Conservation (phyloP, 2,329 filamentous ascomycete genomes). For the Colletotrichum viniferum region DNA sequence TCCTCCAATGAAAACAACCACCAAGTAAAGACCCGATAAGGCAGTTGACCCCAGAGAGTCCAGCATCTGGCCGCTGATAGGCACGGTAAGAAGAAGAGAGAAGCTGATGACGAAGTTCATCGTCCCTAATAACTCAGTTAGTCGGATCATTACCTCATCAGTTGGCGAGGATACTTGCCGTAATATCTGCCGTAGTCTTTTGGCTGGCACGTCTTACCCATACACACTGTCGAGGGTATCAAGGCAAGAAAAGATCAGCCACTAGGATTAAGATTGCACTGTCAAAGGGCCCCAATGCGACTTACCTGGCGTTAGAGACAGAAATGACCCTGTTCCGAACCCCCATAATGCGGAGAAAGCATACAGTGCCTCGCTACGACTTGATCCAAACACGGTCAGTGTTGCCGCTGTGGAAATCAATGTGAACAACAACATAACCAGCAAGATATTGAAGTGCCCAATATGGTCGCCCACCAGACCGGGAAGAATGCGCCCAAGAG, state of each 20-base stretch:
- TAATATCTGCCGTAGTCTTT: conserved; percentile 42
- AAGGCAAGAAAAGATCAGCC: not conserved
- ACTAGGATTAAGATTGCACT: not conserved
- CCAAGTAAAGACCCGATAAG: conserved; percentile 50
- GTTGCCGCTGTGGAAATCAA: conserved; percentile 42
- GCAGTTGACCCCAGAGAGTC: conserved; percentile 45
- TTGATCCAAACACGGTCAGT: conserved; percentile 49
- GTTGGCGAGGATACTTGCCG: not conserved
- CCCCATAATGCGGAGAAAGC: conserved; percentile 50
- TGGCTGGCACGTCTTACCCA: conserved; percentile 49
- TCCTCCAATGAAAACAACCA: conserved; percentile 39
- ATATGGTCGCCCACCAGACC: conserved; percentile 45
- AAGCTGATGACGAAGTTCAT: conserved; percentile 50
- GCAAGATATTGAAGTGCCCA: conserved; percentile 50
- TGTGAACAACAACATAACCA: conserved; percentile 24
- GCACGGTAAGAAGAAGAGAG: conserved; percentile 47
- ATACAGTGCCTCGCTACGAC: conserved; percentile 42
- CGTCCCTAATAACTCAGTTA: conserved; percentile 27
- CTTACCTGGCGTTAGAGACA: conserved; percentile 34
- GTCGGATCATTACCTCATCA: not conserved
- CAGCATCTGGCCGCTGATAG: conserved; percentile 48
- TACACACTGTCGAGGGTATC: conserved; percentile 37
- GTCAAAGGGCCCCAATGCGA: not conserved
- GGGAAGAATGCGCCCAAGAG: conserved; percentile 46
- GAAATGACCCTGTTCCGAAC: conserved; percentile 47